These are phyloP conservation scores for Penicillium ochrochloron DNA, from an alignment of 495 filamentous ascomycete species.

Conservation along the genomic window DNA sequence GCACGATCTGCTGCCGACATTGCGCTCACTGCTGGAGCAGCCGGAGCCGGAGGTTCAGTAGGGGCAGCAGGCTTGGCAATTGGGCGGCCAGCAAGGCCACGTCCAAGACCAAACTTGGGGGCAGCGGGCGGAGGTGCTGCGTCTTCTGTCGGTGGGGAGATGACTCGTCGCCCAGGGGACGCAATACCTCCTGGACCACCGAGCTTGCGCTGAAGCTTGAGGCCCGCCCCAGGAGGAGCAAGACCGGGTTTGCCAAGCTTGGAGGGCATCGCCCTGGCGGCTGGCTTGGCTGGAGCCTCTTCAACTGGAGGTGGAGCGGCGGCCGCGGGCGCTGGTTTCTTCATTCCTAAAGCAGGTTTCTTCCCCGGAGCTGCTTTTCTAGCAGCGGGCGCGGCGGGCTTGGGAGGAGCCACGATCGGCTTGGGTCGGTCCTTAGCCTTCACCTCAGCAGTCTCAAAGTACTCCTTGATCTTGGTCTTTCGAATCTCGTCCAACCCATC, in stretches of 20 bases:
- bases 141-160: conserved; percentile 60
- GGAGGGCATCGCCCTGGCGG: conserved; percentile 62
- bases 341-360: conserved; percentile 56
- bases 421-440: conserved; percentile 98
- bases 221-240: conserved; percentile 59
- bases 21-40: conserved; percentile 58
- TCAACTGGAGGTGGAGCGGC: conserved; percentile 62
- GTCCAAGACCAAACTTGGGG: conserved; percentile 69
- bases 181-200: conserved; percentile 61
- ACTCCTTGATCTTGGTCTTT: conserved; percentile 96
- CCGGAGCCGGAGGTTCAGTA: conserved; percentile 45
- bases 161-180: conserved; percentile 66
- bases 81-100: conserved; percentile 83
- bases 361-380: conserved; percentile 55
- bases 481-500: conserved; percentile 95
- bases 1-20: conserved; percentile 77
- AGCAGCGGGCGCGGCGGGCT: conserved; percentile 50
- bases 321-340: conserved; percentile 60
- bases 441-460: conserved; percentile 87
- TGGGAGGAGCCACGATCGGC: conserved; percentile 69
- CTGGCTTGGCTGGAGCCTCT: conserved; percentile 61
- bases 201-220: conserved; percentile 73
- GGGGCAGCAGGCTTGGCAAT: conserved; percentile 73
- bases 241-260: conserved; percentile 71
- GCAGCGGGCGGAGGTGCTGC: conserved; percentile 58